phyloP scores from a whole-genome alignment of 2,329 filamentous ascomycete species.

The Colletotrichum filicis region DNA sequence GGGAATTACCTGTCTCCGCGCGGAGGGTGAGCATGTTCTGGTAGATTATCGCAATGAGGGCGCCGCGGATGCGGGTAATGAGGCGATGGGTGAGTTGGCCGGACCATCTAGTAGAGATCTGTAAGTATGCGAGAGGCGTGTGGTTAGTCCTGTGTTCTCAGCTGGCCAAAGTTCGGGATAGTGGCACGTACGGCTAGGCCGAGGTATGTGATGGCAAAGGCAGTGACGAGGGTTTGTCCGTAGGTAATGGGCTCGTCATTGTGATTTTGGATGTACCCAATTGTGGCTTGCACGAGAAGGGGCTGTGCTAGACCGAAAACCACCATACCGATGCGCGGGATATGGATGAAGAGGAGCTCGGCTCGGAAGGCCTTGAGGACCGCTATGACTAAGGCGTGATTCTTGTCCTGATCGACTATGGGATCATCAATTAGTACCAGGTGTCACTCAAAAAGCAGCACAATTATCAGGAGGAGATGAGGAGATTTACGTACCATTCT shows the following conservation, averaged over 20 bases:
- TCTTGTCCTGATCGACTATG: background rate
- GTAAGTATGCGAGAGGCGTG: too few relatives aligned
- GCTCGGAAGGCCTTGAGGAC: slow-evolving; percentile 1
- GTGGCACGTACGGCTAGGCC: slow-evolving; percentile 46
- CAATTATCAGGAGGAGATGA: too few relatives aligned
- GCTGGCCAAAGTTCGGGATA: rapidly evolving
- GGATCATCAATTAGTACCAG: background rate
- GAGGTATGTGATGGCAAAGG: slow-evolving; percentile 51
- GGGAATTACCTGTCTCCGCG: slow-evolving; percentile 22
- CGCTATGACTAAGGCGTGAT: background rate
- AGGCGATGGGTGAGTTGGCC: slow-evolving; percentile 38
- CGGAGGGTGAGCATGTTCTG: slow-evolving; percentile 38
- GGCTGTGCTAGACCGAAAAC: slow-evolving; percentile 57
- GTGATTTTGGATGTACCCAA: slow-evolving; percentile 16
- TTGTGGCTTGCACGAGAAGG: slow-evolving; percentile 49
- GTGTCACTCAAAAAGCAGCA: background rate
- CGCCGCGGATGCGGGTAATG: slow-evolving; percentile 40
- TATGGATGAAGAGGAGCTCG: slow-evolving; percentile 42
- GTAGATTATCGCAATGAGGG: slow-evolving; percentile 42
- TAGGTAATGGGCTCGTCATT: slow-evolving; percentile 28
- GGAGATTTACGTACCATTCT: background rate
- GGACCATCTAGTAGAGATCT: slow-evolving; percentile 20
- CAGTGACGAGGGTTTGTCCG: slow-evolving; percentile 52
- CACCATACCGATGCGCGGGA: slow-evolving; percentile 43
- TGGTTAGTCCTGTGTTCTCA: background rate